A percentile compares a stretch with the other conserved stretches of the same genome.
These are phyloP conservation scores for Terfezia claveryi DNA, from an alignment of 495 filamentous ascomycete genomes.

Conservation along the genomic window DNA sequence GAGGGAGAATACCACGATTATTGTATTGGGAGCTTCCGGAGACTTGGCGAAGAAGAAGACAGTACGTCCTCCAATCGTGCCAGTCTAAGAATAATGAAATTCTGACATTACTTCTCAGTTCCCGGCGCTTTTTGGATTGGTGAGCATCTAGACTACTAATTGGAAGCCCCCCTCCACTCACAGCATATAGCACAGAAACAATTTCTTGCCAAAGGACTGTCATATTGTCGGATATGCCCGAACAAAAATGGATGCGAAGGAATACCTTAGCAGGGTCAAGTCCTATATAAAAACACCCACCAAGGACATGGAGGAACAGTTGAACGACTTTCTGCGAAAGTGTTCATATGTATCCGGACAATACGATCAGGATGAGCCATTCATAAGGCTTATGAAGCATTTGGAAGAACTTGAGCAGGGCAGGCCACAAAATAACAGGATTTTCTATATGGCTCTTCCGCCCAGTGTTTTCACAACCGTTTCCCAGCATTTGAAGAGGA, in stretches of 20 bases:
- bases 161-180: background rate
- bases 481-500: slow-evolving; percentile 87
- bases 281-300: slow-evolving; percentile 98
- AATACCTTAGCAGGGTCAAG: slow-evolving; percentile 80
- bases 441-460: slow-evolving; percentile 98
- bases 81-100: slow-evolving; percentile 9
- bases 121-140: slow-evolving; percentile 93
- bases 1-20: slow-evolving; percentile 93
- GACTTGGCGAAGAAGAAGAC: slow-evolving; percentile 99
- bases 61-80: slow-evolving; percentile 30
- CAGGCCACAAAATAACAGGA: slow-evolving; percentile 61
- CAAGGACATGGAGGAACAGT: slow-evolving; percentile 88
- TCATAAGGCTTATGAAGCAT: slow-evolving; percentile 70
- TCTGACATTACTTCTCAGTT: slow-evolving; percentile 32
- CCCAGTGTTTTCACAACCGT: slow-evolving; percentile 96
- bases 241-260: slow-evolving; percentile 96
- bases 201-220: slow-evolving; percentile 94
- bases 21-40: slow-evolving; percentile 90
- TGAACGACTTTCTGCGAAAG: slow-evolving; percentile 65
- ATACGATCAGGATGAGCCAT: slow-evolving; percentile 93
- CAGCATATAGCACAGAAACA: slow-evolving; percentile 62
- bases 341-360: slow-evolving; percentile 91
- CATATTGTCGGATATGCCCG: slow-evolving; percentile 97
- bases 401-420: slow-evolving; percentile 70
- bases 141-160: slow-evolving; percentile 30